Conservation (phyloP, 257 asterid genomes). For the Datura wrightii region DNA sequence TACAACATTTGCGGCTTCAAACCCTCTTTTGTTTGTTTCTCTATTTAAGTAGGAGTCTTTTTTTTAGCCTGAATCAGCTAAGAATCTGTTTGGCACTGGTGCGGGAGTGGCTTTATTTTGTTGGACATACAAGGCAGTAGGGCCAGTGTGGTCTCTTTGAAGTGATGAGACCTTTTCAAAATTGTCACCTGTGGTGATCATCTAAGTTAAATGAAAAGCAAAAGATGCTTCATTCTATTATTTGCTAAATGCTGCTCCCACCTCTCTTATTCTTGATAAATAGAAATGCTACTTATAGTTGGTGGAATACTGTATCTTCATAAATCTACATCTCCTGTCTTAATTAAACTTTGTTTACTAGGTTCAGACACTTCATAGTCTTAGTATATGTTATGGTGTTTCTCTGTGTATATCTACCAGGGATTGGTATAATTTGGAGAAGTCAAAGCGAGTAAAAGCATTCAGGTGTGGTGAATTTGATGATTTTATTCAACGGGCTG, state of each 20-base stretch:
- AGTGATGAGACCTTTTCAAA: neutral
- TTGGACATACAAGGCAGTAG: constrained; percentile 16
- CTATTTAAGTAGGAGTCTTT: neutral
- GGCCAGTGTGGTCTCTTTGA: constrained; percentile 1
- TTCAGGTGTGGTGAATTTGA: constrained; percentile 97
- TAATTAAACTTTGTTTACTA: constrained; percentile 9
- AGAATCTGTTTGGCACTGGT: constrained; percentile 4
- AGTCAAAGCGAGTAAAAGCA: constrained; percentile 97
- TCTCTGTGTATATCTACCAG: constrained; percentile 47
- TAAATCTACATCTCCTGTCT: neutral
- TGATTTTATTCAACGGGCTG: constrained; percentile 93
- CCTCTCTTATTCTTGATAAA: neutral
- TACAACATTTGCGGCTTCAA: neutral
- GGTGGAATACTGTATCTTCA: constrained; percentile 10
- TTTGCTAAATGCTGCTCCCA: neutral
- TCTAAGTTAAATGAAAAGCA: neutral
- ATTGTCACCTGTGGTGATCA: neutral
- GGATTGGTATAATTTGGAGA: constrained; percentile 99
- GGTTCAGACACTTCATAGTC: constrained; percentile 20
- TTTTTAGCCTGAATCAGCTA: neutral
- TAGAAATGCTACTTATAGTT: constrained; percentile 11
- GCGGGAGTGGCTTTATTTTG: constrained; percentile 13
- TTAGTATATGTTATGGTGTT: constrained; percentile 29
- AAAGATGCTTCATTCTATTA: neutral
- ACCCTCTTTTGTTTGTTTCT: constrained; percentile 15